Base-by-base conservation (phyloP, 257 asterid genomes). In the Mentha longifolia region DNA sequence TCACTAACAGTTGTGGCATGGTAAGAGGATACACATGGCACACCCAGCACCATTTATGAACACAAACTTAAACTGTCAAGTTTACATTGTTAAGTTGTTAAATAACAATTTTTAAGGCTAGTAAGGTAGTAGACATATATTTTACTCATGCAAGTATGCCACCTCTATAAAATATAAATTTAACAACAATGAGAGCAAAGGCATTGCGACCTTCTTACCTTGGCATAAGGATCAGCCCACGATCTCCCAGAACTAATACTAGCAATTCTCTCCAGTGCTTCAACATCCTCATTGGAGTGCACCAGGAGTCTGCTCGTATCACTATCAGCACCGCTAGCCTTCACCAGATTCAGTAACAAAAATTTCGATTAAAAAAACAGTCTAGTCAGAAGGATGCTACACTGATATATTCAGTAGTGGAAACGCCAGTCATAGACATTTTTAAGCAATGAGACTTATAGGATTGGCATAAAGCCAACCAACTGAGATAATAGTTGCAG, bases 191-290 rank as follows among this genome's bases (percentile, higher is more conserved):
- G 41, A 68, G 61, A 45, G 68, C 45, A 56, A 45, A 61, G 42
- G 59, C 69, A 25, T 65, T 19, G 37, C 50, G 45, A 47, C 19
- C 25, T 54, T 22, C 45, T 64, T 71, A 85, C 91, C 95, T 90
- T 83, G 58, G 84, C 61, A 58, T 83, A 75, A 68, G 88, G 74
- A 82, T 85, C 88, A 57, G 75, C 71, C 92, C 88, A 83, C 33
- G 88, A 63, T 72, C 82, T 82, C 52, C 89, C 97, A 10, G 91
- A 85, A 71, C 79, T 74, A 79, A 76, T 71, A 75, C 84, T 79
- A 28, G 82, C 55, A 60, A 83, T 68, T 75, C 89, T 88, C 77
- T 85, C 92, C 37, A 76, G 73, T 76, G 81, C 79, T 79, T 81
- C 89, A 74, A 71, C 77, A 68, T 88, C 88, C 62, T 79, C 85